A percentile compares a stretch with the other conserved stretches of the same genome.
Conservation (phyloP, 163 green algal genomes). For the Chlamydomonas reinhardtii region DNA sequence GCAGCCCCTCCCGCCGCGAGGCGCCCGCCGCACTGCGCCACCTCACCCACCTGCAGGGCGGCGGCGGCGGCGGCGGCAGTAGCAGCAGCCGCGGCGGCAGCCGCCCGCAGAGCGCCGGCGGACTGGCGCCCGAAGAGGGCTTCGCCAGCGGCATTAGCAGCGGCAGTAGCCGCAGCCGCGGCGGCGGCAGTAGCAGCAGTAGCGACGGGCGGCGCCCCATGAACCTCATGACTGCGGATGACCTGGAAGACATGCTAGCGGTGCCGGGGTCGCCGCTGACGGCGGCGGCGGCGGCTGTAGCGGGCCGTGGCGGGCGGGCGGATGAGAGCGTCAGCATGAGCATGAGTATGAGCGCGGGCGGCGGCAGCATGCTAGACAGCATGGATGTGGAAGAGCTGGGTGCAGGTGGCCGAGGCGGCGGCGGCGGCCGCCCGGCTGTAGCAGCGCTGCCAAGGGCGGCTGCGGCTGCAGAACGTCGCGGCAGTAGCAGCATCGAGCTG, state of each 20-base stretch:
- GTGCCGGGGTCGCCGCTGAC: not conserved
- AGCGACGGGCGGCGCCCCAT: not conserved
- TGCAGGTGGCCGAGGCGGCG: no score
- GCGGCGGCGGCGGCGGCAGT: not conserved
- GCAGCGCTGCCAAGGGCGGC: not conserved
- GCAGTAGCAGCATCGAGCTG: not conserved
- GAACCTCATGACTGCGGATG: not conserved
- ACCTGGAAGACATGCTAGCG: slow-evolving; percentile 4
- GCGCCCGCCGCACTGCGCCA: not conserved
- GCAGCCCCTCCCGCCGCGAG: not conserved
- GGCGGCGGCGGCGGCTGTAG: not conserved
- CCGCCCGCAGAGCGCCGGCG: not conserved
- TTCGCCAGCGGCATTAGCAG: slow-evolving; percentile 25
- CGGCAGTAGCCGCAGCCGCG: not conserved
- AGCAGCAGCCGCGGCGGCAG: not conserved
- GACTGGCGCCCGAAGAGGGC: not conserved
- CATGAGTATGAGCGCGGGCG: no score
- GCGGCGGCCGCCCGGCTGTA: not conserved
- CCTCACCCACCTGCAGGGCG: not conserved
- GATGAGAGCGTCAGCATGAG: not conserved
- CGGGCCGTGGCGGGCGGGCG: not conserved
- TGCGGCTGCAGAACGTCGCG: no score
- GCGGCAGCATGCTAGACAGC: not conserved
- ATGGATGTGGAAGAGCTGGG: not conserved
- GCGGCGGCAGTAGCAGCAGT: not conserved